Percentiles rank a stretch among this genome's conserved stretches.
phyloP scores from a whole-genome alignment of 2,329 filamentous ascomycete genomes.

The Colletotrichum echinochloae region DNA sequence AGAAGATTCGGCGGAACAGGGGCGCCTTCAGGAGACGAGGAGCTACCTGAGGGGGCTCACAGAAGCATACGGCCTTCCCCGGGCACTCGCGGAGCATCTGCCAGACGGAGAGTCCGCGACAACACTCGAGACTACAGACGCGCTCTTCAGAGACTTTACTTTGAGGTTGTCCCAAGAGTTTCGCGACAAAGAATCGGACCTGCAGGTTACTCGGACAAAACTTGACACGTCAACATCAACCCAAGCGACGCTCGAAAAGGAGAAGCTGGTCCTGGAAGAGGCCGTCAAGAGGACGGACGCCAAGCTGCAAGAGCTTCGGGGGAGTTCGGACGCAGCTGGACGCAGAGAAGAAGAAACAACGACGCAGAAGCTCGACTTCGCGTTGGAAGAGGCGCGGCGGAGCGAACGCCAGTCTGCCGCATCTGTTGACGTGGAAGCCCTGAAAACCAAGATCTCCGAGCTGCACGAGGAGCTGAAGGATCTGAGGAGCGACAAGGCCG shows the following conservation, averaged over 20 bases:
- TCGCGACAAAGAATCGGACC: neutral
- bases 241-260: neutral
- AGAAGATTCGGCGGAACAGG: neutral
- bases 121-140: neutral
- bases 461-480: neutral
- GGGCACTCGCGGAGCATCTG: neutral
- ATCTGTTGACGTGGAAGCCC: neutral
- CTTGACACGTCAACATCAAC: neutral
- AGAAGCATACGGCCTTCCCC: neutral
- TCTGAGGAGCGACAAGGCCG: neutral
- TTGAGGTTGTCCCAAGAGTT: constrained; percentile 7
- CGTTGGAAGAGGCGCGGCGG: neutral
- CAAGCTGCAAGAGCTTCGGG: neutral
- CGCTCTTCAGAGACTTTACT: constrained; percentile 1
- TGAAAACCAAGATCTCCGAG: neutral
- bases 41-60: neutral
- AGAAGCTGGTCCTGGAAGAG: constrained; percentile 9
- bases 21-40: neutral
- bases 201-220: neutral
- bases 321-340: neutral
- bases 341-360: constrained; percentile 4
- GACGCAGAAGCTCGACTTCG: neutral
- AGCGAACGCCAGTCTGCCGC: neutral
- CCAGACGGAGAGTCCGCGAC: neutral
- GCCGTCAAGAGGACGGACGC: neutral